Evolutionary conservation across 306 rosid genomes (phyloP), one percentile per base, ranked within the genome.

Genomic region (Casuarina cunninghamiana): DNA sequence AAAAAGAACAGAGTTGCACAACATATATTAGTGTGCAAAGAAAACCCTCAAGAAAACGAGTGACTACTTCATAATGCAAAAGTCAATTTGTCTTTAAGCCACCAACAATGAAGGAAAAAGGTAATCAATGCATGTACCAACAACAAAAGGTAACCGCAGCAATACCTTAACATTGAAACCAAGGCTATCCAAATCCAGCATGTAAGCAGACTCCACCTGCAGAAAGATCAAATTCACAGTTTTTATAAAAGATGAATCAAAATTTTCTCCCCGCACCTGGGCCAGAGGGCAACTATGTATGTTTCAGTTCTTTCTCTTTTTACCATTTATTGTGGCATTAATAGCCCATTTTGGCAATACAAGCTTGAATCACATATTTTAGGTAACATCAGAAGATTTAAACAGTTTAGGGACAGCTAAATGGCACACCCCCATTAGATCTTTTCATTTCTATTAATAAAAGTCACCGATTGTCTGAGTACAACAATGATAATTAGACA

Each of bases 121-220:
- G 11, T 3, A 7, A 57, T 6, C 10, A 60, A 26, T 13, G 46
- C 44, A 12, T 53, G 32, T 44, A 78, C 54, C 15, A 71, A 42
- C n/a, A 41, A 43, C 41, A 10, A 65, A 62, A 51, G 17, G 49
- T 42, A 9, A 71, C 71, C 10, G 63, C 21, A 37, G 48, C 35
- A 65, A 19, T 88, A 95, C 99, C 97, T 95, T 87, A 60, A 92
- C 93, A 82, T 88, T 84, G 88, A 95, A 89, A 82, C 99, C 99
- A 81, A 95, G 91, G 82, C 90, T 86, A 83, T 95, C 99, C 89
- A 93, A 83, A 85, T 95, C 99, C 85, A 90, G 88, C 50, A 95
- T 93, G 88, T 86, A 55, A 54, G 97, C 97, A 84, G 53, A 88
- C 79, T 95, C 99, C 80, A 95, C 96, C 99, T 95, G 92, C 72